Base-by-base conservation (phyloP, 805 yeast genomes). In the Saccharomycopsis fermentans region DNA sequence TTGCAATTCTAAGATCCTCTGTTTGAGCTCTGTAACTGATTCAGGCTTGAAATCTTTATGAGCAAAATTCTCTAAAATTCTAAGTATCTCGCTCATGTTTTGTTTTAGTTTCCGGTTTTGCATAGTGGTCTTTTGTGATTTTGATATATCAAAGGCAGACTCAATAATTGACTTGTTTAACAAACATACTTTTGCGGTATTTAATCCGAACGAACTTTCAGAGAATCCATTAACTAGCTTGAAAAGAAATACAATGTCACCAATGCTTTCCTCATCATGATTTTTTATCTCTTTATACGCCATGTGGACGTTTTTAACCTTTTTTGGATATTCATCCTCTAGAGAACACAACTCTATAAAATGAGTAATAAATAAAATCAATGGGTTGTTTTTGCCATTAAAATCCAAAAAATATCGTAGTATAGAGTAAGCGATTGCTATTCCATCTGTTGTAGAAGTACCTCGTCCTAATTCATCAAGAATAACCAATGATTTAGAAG, bases 351-450 rank as follows among this genome's bases (percentile, higher is more conserved):
- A 71, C 19, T 81, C 76, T 5, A 91, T 90, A 65, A 83, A 90
- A 70, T 90, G 97, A 0, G 97, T 90, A 37, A 91, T 87, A 69
- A 90, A 90, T 47, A 90, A 71, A 0, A 86, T 79, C 58, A 87
- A 72, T 21, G 59, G 57, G 21, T 27, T 37, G 24, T 72, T 67
- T 3, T 69, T 63, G 4, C 70, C 70, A 3, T 66, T 37, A 17
- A 65, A 52, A 34, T 67, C 68, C 2, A 81, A 69, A 61, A 87
- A 77, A 64, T 86, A 83, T 57, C 80, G 74, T 57, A 90, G 71
- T 1, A 90, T 81, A 0, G 95, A 74, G 67, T 82, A 80, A 0
- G 96, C 96, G 34, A 90, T 82, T 0, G 95, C 83, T 50, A 82
- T 83, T 0, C 97, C 97, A 69, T 91, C 97, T 55, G 72, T 70